Base-by-base conservation (phyloP, 176 grass and related monocot species). In the Saccharum officinarum region DNA sequence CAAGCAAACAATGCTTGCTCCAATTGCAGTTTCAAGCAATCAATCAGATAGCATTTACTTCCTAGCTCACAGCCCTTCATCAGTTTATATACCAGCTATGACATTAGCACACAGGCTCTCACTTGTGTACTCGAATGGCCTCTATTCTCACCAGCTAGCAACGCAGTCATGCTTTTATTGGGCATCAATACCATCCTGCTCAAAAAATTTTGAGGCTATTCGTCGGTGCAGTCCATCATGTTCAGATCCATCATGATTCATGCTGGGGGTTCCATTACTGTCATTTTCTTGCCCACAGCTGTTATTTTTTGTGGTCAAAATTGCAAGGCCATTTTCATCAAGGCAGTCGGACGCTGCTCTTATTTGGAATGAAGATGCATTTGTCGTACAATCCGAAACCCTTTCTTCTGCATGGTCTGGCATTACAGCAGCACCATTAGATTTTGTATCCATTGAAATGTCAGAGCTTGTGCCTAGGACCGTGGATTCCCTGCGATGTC, bases 1-100 rank as follows among this genome's bases (percentile, higher is more conserved):
- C 71, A 83, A 87, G 71, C 79, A 85, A 89, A 78, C 44, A 84
- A 80, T 85, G 73, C 49, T 90, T 80, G 68, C 84, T 87, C 55
- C 79, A 78, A 86, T 90, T 52, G 50, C 87, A 83, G 83, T 69
- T 60, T 80, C 73, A 81, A 73, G 66, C 64, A 83, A 71, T 76
- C 81, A 78, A 82, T 85, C 70, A 66, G 75, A 70, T 75, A 81
- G 37, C 5, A 89, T 70, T 17, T 65, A 80, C 77, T 71, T 77
- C 77, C 52, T 78, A 42, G 71, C 33, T 70, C 18, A 11, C 62
- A 11, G 66, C 30, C 67, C 76, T 47, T 50, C 44, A 13, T 83
- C 72, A 83, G 80, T 71, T 75, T 64, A 73, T 85, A 65, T 83
- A 62, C 54, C 49, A 22, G 39, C 47, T 6, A 59, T 61, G 8